Evolutionary conservation across 805 yeast species (phyloP), one percentile per base, ranked within the genome.

Genomic region (Myxozyma neotropica): DNA sequence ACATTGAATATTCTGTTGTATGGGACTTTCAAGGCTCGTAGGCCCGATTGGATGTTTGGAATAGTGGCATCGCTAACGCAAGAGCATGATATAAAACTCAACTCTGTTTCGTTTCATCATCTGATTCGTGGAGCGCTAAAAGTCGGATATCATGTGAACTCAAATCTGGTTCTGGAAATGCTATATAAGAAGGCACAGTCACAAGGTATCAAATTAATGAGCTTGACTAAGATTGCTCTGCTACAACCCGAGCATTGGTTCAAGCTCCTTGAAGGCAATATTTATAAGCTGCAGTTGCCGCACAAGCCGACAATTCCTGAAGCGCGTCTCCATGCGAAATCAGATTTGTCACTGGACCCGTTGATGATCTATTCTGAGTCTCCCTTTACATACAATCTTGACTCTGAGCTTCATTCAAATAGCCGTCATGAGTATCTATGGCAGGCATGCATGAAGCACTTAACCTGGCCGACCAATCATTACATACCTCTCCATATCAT

Each of bases 121-220:
- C 39, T 61, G 6, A 31, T 61, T 21, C 24, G 27, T 21, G 49
- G 56, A 3, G 59, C 49, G 7, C 24, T 56, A 7, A 40, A 38
- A 21, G 4, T 36, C 26, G 33, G 53, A n/a, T 54, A 50, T 17
- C 56, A 52, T 36, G 27, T 17, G 12, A 61, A 61, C 27, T 15
- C 29, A n/a, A 58, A 50, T 40, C 45, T 57, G n/a, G 64, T 61
- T 8, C 10, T 58, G 12, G 59, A 54, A 17, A 61, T 61, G 64
- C 36, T 61, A 12, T 49, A 49, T 27, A 43, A 33, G 12, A 17
- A 33, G n/a, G 21, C 36, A 1, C 21, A 24, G 21, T n/a, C 36
- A 21, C 38, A 39, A 7, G 59, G 48, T 5, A n/a, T 51, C 5
- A 24, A 21, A 8, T 15, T 58, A 26, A 33, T 44, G 1, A 48